phyloP scores from a whole-genome alignment of 1,284 basidiomycete genomes.

The Apiotrichum sp. region DNA sequence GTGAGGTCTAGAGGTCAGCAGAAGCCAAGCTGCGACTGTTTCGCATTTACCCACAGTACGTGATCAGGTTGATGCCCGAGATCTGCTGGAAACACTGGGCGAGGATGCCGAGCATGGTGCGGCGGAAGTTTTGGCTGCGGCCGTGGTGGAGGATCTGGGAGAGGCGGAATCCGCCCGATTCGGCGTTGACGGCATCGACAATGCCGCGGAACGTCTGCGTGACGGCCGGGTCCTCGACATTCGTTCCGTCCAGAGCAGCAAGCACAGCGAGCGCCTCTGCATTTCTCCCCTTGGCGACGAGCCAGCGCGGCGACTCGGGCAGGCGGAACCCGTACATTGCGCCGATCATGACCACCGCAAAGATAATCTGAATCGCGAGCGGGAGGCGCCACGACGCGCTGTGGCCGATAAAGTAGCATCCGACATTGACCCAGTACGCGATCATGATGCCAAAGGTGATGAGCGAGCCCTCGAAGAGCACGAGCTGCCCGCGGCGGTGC shows the following conservation, averaged over 20 bases:
- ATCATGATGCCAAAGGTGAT: slow-evolving; percentile 27
- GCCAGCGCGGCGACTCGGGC: slow-evolving; percentile 53
- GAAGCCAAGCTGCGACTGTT: too few species aligned
- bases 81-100: slow-evolving; percentile 49
- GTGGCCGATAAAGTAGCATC: slow-evolving; percentile 38
- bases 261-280: slow-evolving; percentile 48
- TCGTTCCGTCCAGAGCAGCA: slow-evolving; percentile 33
- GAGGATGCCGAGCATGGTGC: slow-evolving; percentile 45
- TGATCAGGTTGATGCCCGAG: slow-evolving; percentile 33
- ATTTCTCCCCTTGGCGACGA: slow-evolving; percentile 49
- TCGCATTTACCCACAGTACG: slow-evolving; percentile 2
- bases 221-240: slow-evolving; percentile 27
- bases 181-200: slow-evolving; percentile 22
- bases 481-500: slow-evolving; percentile 47
- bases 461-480: slow-evolving; percentile 46
- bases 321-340: slow-evolving; percentile 27
- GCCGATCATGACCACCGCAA: slow-evolving; percentile 34
- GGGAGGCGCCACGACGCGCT: slow-evolving; percentile 46
- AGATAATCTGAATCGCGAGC: slow-evolving; percentile 49
- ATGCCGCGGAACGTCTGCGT: slow-evolving; percentile 31
- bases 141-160: slow-evolving; percentile 39
- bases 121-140: slow-evolving; percentile 47
- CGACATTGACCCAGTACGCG: slow-evolving; percentile 44
- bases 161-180: slow-evolving; percentile 21
- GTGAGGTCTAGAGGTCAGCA: too few species aligned